phyloP scores from a whole-genome alignment of 2,329 filamentous ascomycete species.

The Dichotomopilus funicola region DNA sequence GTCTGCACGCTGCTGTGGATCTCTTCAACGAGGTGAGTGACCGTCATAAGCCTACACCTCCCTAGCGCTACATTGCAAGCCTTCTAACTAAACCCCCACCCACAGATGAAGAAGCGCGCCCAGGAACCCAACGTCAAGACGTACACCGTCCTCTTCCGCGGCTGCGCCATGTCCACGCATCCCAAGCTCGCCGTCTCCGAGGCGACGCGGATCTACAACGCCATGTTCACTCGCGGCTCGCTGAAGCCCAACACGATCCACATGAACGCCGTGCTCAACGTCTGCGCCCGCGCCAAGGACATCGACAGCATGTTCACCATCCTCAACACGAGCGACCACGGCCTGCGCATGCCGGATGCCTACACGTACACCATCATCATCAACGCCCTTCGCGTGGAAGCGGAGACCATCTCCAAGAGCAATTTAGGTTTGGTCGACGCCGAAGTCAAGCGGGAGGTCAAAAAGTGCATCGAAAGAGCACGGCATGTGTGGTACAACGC shows the following conservation, averaged over 20 bases:
- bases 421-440: conserved; percentile 25
- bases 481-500: conserved; percentile 77
- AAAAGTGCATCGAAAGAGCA: conserved; percentile 55
- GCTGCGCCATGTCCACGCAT: conserved; percentile 58
- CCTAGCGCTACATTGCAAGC: not conserved
- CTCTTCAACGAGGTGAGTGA: conserved; percentile 74
- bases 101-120: conserved; percentile 87
- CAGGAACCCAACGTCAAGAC: conserved; percentile 76
- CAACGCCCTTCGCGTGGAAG: conserved; percentile 58
- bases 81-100: not conserved
- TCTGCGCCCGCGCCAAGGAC: conserved; percentile 68
- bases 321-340: conserved; percentile 62
- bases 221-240: conserved; percentile 57
- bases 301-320: conserved; percentile 77
- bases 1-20: conserved; percentile 61
- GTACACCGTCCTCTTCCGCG: conserved; percentile 75
- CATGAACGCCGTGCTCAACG: conserved; percentile 78
- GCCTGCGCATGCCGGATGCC: conserved; percentile 57
- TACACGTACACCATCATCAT: conserved; percentile 79
- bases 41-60: not conserved
- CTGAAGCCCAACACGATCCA: conserved; percentile 73
- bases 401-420: conserved; percentile 19
- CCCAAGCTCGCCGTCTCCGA: conserved; percentile 55
- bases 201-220: conserved; percentile 70
- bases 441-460: conserved; percentile 28